phyloP scores from a whole-genome alignment of 2,329 filamentous ascomycete species.

The Aspergillus aculeatus region DNA sequence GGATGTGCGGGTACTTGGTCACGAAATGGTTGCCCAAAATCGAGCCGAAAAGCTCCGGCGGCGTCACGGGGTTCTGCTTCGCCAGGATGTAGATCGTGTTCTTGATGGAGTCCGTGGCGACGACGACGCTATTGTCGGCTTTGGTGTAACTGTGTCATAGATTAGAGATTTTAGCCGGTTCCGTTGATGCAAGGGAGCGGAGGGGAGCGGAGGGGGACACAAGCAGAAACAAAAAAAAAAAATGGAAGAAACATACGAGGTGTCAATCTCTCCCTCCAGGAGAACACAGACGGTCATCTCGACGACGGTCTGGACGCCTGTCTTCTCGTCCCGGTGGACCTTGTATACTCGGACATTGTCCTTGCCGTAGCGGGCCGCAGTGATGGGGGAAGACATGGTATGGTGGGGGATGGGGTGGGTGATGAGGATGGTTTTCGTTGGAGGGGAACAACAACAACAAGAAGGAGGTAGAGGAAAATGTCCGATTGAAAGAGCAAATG shows the following conservation, averaged over 20 bases:
- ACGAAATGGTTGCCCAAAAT: conserved; percentile 87
- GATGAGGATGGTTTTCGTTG: too few relatives aligned
- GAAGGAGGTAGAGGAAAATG: neutral
- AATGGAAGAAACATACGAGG: conserved; percentile 57
- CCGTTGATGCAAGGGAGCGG: too few relatives aligned
- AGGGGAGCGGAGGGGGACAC: too few relatives aligned
- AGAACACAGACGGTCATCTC: conserved; percentile 95
- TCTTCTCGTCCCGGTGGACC: conserved; percentile 74
- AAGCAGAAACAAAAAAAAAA: neutral
- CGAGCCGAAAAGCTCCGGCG: conserved; percentile 86
- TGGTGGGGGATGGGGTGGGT: too few relatives aligned
- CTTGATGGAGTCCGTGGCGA: conserved; percentile 97
- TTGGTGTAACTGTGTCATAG: conserved; percentile 71
- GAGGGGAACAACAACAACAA: neutral
- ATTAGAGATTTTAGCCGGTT: neutral
- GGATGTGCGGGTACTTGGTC: conserved; percentile 83
- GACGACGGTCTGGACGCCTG: conserved; percentile 77
- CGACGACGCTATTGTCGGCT: conserved; percentile 91
- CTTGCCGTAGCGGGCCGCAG: conserved; percentile 58
- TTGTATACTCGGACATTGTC: conserved; percentile 99
- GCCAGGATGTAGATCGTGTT: conserved; percentile 95
- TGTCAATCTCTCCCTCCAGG: conserved; percentile 88
- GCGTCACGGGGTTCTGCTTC: conserved; percentile 87
- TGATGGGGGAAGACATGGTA: conserved; percentile 39
- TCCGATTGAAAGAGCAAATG: too few relatives aligned